phyloP scores from a whole-genome alignment of 2,329 filamentous ascomycete species.

The Colletotrichum filicis region DNA sequence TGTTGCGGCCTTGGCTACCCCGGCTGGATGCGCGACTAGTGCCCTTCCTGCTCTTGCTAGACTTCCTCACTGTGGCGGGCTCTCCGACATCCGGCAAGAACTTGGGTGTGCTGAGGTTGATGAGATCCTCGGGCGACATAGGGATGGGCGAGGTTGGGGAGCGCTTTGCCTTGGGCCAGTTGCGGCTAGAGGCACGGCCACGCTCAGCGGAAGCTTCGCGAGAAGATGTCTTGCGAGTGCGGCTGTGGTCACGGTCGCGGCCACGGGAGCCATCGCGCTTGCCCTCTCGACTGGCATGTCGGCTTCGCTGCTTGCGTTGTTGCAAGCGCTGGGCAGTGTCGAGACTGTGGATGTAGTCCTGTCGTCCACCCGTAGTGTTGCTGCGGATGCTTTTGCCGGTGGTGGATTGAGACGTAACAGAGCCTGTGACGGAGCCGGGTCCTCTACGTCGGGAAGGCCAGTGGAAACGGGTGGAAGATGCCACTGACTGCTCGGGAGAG shows the following conservation, averaged over 20 bases:
- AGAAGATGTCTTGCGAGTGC: constrained; percentile 58
- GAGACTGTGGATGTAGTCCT: constrained; percentile 88
- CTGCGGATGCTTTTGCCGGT: constrained; percentile 62
- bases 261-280: constrained; percentile 51
- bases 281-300: constrained; percentile 64
- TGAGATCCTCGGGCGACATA: constrained; percentile 91
- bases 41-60: constrained; percentile 45
- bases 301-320: constrained; percentile 62
- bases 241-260: constrained; percentile 58
- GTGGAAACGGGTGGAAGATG: constrained; percentile 65
- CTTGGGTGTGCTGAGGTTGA: constrained; percentile 66
- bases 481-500: constrained; percentile 65
- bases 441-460: constrained; percentile 65
- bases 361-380: constrained; percentile 60
- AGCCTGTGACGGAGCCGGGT: constrained; percentile 67
- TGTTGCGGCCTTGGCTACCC: constrained; percentile 51
- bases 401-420: constrained; percentile 66
- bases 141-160: constrained; percentile 93
- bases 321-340: constrained; percentile 79
- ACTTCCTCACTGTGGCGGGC: constrained; percentile 58
- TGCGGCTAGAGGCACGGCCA: constrained; percentile 72
- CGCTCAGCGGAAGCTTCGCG: constrained; percentile 77
- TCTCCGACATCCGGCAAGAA: constrained; percentile 46
- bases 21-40: constrained; percentile 62
- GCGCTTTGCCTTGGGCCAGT: constrained; percentile 79